A percentile compares a stretch with the other conserved stretches of the same genome.
Evolutionary conservation across 2,329 filamentous ascomycete species (phyloP).

Genomic region (Fusarium avenaceum): DNA sequence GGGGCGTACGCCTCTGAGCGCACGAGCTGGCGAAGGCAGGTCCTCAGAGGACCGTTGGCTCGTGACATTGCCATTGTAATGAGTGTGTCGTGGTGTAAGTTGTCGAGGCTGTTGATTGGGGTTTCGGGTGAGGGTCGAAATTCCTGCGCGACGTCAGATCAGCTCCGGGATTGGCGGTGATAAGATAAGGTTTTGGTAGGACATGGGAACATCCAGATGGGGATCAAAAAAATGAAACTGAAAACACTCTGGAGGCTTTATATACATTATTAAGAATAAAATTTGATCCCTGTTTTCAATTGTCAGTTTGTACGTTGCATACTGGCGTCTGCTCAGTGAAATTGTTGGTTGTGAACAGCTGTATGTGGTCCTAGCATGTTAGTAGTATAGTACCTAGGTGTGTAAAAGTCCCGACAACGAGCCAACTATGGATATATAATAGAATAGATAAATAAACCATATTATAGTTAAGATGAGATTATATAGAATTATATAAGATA

Average conservation of each 20-base stretch:
- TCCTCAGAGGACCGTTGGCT: conserved; percentile 44
- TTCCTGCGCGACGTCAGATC: conserved; percentile 48
- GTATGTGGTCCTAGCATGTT: no score
- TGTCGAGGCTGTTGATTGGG: conserved; percentile 1
- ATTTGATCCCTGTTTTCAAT: no score
- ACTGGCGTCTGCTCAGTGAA: no score
- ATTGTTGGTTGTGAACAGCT: no score
- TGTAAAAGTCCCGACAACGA: no score
- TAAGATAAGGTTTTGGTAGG: conserved; percentile 46
- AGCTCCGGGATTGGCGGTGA: conserved; percentile 25
- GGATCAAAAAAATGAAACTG: not conserved
- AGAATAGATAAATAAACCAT: no score
- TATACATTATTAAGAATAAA: no score
- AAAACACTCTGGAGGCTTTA: not conserved
- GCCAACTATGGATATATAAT: no score
- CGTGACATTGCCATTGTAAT: conserved; percentile 42
- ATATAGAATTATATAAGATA: no score
- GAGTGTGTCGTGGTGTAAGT: not conserved
- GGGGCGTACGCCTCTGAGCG: conserved; percentile 44
- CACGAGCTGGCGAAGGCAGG: conserved; percentile 44
- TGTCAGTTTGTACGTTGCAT: no score
- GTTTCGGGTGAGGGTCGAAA: conserved; percentile 28
- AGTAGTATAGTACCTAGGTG: no score
- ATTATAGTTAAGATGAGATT: no score
- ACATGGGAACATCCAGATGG: not conserved